Percentiles rank a stretch among this genome's conserved stretches.
Evolutionary conservation across 164 flowering plant genomes (phyloP).

Genomic region (Amborella trichopoda): DNA sequence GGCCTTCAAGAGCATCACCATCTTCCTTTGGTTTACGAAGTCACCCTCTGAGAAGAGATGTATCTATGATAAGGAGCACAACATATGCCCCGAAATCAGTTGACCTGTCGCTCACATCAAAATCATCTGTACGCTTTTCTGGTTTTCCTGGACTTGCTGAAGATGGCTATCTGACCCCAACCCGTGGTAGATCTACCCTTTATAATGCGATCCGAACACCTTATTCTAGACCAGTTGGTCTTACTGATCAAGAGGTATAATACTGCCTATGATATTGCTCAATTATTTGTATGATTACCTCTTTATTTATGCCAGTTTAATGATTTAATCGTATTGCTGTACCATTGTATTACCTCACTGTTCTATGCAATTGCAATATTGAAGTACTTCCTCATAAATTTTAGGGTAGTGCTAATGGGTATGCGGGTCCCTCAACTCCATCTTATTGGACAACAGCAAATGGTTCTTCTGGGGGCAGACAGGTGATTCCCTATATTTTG

Average conservation of each 20-base stretch:
- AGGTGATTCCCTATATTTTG: conserved; percentile 29
- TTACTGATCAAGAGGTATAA: neutral
- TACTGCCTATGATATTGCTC: neutral
- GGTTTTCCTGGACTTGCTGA: conserved; percentile 17
- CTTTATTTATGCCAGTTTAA: neutral
- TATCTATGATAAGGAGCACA: conserved; percentile 14
- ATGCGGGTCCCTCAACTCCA: conserved; percentile 26
- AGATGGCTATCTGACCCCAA: conserved; percentile 48
- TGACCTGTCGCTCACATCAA: conserved; percentile 21
- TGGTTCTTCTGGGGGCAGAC: conserved; percentile 25
- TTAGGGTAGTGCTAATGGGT: conserved; percentile 9
- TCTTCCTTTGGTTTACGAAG: conserved; percentile 28
- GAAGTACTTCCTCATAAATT: neutral
- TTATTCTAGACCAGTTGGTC: conserved; percentile 30
- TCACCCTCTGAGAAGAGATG: conserved; percentile 29
- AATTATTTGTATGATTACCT: neutral
- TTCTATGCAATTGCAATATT: neutral
- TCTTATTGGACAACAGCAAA: conserved; percentile 27
- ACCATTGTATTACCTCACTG: neutral
- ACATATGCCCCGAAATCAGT: conserved; percentile 24
- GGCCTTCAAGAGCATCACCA: conserved; percentile 52
- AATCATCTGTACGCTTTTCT: conserved; percentile 16
- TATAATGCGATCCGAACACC: conserved; percentile 85
- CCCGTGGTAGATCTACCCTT: conserved; percentile 78
- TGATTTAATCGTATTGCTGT: neutral